Percentiles rank a stretch among this genome's conserved stretches.
Conservation (phyloP, 2,329 filamentous ascomycete species). For the Stemphylium vesicarium region DNA sequence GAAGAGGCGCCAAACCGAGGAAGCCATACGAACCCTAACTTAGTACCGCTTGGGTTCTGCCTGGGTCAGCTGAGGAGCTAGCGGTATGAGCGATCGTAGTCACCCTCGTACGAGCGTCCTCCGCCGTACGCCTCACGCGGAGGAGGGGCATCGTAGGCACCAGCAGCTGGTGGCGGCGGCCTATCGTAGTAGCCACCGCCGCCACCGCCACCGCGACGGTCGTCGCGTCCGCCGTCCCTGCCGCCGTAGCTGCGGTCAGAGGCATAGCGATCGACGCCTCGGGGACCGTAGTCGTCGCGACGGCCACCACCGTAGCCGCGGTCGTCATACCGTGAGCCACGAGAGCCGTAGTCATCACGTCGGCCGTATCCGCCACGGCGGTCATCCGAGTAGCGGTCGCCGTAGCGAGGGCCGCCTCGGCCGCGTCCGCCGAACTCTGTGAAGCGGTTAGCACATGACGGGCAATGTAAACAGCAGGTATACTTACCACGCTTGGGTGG, state of each 20-base stretch:
- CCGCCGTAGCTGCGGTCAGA: conserved; percentile 64
- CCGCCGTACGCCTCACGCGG: conserved; percentile 48
- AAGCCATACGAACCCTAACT: conserved; percentile 35
- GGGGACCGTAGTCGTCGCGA: conserved; percentile 47
- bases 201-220: conserved; percentile 53
- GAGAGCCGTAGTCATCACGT: conserved; percentile 57
- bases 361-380: conserved; percentile 54
- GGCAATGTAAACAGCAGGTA: neutral
- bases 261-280: conserved; percentile 62
- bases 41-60: conserved; percentile 49
- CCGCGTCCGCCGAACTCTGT: conserved; percentile 54
- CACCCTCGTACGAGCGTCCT: conserved; percentile 51
- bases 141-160: conserved; percentile 45
- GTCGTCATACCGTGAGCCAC: conserved; percentile 48
- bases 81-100: conserved; percentile 54
- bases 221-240: conserved; percentile 57
- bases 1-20: conserved; percentile 35
- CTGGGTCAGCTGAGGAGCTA: conserved; percentile 42
- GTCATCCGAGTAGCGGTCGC: conserved; percentile 55
- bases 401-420: conserved; percentile 57
- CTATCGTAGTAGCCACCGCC: conserved; percentile 64
- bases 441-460: conserved; percentile 17
- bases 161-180: conserved; percentile 53
- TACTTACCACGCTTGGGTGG: conserved; percentile 92
- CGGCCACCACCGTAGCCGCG: conserved; percentile 65